Percentiles rank a stretch among this genome's conserved stretches.
Evolutionary conservation across 163 green algal genomes (phyloP).

Genomic region (Chloroidium sp.): DNA sequence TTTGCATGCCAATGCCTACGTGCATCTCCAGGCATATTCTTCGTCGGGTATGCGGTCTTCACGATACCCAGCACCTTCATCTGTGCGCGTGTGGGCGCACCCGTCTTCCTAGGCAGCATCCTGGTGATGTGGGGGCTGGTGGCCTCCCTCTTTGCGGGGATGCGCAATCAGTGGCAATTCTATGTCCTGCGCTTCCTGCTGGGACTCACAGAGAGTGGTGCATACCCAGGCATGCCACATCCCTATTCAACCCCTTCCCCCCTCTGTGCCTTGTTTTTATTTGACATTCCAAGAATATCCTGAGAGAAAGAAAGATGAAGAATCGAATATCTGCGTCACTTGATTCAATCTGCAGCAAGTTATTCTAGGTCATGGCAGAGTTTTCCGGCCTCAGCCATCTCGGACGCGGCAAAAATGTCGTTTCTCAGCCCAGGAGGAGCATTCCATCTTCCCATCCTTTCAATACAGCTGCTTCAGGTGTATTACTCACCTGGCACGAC

Average conservation of each 20-base stretch:
- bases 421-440: no score
- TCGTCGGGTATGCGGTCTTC: constrained; percentile 13
- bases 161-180: constrained; percentile 4
- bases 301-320: no score
- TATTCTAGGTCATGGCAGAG: no score
- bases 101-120: constrained; percentile 22
- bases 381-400: no score
- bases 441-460: no score
- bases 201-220: constrained; percentile 21
- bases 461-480: no score
- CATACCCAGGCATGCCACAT: constrained; percentile 6
- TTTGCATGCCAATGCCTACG: neutral
- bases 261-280: no score
- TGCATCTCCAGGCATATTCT: constrained; percentile 26
- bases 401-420: no score
- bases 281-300: no score
- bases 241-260: neutral
- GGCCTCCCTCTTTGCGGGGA: constrained; percentile 14
- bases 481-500: no score
- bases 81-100: constrained; percentile 17
- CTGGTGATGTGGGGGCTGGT: constrained; percentile 29
- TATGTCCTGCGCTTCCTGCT: constrained; percentile 34
- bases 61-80: constrained; percentile 27
- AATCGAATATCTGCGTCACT: no score
- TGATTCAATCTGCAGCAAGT: no score